phyloP scores from a whole-genome alignment of 768 basidiomycete species.

The Suillus paluster region DNA sequence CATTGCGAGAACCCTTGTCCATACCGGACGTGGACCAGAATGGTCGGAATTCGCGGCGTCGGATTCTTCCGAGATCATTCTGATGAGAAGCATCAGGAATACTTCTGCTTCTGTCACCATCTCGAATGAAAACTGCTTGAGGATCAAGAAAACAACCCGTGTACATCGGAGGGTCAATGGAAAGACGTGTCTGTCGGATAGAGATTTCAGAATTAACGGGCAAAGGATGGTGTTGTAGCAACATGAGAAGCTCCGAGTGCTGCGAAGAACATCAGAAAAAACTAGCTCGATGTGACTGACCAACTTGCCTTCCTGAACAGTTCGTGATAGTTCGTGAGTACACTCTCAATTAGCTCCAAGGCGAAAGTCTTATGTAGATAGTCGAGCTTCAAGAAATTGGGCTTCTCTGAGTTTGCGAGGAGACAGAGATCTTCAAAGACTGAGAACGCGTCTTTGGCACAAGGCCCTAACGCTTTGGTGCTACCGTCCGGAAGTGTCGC shows the following conservation, averaged over 20 bases:
- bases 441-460: slow-evolving; percentile 82
- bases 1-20: slow-evolving; percentile 92
- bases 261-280: slow-evolving; percentile 32
- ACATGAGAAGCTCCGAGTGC: slow-evolving; percentile 82
- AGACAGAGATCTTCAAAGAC: slow-evolving; percentile 94
- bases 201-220: slow-evolving; percentile 83
- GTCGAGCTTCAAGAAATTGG: slow-evolving; percentile 81
- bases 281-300: background rate
- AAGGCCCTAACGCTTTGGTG: slow-evolving; percentile 65
- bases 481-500: slow-evolving; percentile 71
- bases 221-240: slow-evolving; percentile 92
- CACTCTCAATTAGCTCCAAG: slow-evolving; percentile 96
- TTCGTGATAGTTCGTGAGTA: slow-evolving; percentile 89
- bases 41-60: slow-evolving; percentile 32
- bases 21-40: slow-evolving; percentile 56
- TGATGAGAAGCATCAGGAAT: slow-evolving; percentile 76
- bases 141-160: slow-evolving; percentile 89
- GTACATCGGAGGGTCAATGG: slow-evolving; percentile 90
- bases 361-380: slow-evolving; percentile 92
- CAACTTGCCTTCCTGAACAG: slow-evolving; percentile 74
- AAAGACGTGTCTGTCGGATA: slow-evolving; percentile 84
- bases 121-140: slow-evolving; percentile 88
- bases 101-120: slow-evolving; percentile 85
- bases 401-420: slow-evolving; percentile 80
- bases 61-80: slow-evolving; percentile 61